Percentiles rank a stretch among this genome's conserved stretches.
Conservation (phyloP, 2,329 filamentous ascomycete species). For the Penicillium janthinellum region DNA sequence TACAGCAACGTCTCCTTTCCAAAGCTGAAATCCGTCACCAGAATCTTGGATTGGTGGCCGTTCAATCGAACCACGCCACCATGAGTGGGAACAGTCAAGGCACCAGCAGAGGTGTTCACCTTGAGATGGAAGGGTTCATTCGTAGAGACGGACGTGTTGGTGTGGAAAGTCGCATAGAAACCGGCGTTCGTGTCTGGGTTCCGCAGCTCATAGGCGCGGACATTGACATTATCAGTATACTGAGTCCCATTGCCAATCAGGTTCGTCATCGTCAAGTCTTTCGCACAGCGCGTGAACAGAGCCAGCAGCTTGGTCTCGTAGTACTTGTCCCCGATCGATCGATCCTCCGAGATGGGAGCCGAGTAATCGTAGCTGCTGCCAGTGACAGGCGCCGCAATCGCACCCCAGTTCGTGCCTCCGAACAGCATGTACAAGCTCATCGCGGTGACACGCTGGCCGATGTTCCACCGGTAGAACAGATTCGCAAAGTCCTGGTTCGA, state of each 20-base stretch:
- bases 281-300: constrained; percentile 61
- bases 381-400: constrained; percentile 59
- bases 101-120: constrained; percentile 59
- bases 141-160: constrained; percentile 54
- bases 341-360: constrained; percentile 62
- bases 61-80: constrained; percentile 55
- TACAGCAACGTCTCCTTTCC: constrained; percentile 56
- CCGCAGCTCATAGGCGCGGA: constrained; percentile 59
- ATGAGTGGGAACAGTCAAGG: constrained; percentile 57
- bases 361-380: constrained; percentile 66
- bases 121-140: constrained; percentile 57
- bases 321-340: constrained; percentile 61
- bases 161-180: constrained; percentile 63
- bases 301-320: constrained; percentile 65
- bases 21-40: constrained; percentile 62
- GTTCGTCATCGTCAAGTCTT: constrained; percentile 59
- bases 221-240: constrained; percentile 55
- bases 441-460: constrained; percentile 61
- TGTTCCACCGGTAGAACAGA: constrained; percentile 64
- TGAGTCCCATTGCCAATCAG: constrained; percentile 51
- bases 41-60: constrained; percentile 64
- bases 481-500: constrained; percentile 64
- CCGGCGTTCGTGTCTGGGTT: constrained; percentile 60
- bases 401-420: constrained; percentile 66
- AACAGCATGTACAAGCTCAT: constrained; percentile 67